phyloP scores from a whole-genome alignment of 108 stramenopile species.

The Stephanodiscus minutulus region DNA sequence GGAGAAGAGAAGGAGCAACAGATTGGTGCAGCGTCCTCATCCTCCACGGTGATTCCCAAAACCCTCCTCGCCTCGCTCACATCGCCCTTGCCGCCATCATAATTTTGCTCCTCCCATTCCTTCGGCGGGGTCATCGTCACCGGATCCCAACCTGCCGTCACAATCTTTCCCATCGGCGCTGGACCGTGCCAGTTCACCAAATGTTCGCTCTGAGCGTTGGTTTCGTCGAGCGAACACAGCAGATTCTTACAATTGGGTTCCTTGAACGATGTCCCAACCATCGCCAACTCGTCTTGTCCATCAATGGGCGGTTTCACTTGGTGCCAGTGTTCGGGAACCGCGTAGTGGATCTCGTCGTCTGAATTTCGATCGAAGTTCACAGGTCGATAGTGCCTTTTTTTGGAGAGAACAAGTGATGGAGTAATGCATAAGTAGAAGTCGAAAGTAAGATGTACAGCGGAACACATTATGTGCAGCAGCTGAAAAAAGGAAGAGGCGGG shows the following conservation, averaged over 20 bases:
- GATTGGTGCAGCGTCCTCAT: too few relatives aligned
- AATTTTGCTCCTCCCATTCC: slow-evolving; percentile 17
- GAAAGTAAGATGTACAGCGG: too few relatives aligned
- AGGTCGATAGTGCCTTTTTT: slow-evolving; percentile 65
- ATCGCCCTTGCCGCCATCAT: slow-evolving; percentile 35
- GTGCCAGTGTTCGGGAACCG: slow-evolving; percentile 2
- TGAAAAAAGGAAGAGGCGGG: too few relatives aligned
- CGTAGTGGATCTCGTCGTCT: slow-evolving; percentile 9
- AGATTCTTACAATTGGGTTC: slow-evolving; percentile 69
- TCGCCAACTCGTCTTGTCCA: slow-evolving; percentile 44
- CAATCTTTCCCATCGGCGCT: slow-evolving; percentile 49
- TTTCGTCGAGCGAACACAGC: slow-evolving; percentile 46
- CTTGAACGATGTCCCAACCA: slow-evolving; percentile 62
- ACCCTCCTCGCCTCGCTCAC: slow-evolving; percentile 6
- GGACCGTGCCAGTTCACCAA: slow-evolving; percentile 62
- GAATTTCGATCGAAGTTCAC: slow-evolving; percentile 41
- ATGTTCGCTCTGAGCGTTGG: slow-evolving; percentile 24
- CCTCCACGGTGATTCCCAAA: background rate
- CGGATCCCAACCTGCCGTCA: slow-evolving; percentile 51
- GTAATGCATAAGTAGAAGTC: background rate
- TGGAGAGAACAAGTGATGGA: background rate
- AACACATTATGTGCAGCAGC: too few relatives aligned
- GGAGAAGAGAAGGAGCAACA: too few relatives aligned
- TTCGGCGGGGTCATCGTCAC: slow-evolving; percentile 30
- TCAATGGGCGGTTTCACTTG: background rate